These are phyloP conservation scores for Tritrichomonas musculus DNA, from an alignment of 208 protist species.

Conservation along the genomic window DNA sequence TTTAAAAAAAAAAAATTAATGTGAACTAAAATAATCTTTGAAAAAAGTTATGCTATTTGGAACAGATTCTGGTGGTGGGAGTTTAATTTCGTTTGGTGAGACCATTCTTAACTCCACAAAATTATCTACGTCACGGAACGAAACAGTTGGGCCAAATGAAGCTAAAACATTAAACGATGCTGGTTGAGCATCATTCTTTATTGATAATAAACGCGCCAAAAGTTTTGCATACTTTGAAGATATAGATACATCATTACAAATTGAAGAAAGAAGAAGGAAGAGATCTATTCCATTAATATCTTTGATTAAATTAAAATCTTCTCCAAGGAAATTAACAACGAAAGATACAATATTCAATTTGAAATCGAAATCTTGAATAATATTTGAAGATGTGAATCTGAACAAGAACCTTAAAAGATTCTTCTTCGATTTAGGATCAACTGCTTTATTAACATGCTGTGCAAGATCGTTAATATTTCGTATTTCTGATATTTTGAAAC, in stretches of 20 bases:
- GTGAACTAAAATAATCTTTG: too few species aligned
- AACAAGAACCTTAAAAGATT: not conserved
- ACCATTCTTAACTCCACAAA: not conserved
- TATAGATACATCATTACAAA: not conserved
- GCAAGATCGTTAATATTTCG: not conserved
- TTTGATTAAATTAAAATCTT: not conserved
- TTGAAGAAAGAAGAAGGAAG: not conserved
- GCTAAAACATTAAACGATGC: not conserved
- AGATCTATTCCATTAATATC: not conserved
- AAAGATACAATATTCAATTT: not conserved
- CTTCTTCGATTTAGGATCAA: not conserved
- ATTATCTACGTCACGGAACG: not conserved
- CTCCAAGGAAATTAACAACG: not conserved
- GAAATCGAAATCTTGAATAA: not conserved
- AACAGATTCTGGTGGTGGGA: too few species aligned
- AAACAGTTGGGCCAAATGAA: not conserved
- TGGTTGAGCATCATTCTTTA: not conserved
- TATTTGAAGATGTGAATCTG: not conserved
- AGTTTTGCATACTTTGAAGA: not conserved
- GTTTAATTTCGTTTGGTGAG: not conserved
- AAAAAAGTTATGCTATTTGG: too few species aligned
- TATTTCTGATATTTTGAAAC: not conserved
- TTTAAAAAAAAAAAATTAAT: too few species aligned
- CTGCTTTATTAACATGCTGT: not conserved
- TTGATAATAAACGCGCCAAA: not conserved